phyloP scores from a whole-genome alignment of 306 rosid genomes.

The Pachyrhizus erosus region DNA sequence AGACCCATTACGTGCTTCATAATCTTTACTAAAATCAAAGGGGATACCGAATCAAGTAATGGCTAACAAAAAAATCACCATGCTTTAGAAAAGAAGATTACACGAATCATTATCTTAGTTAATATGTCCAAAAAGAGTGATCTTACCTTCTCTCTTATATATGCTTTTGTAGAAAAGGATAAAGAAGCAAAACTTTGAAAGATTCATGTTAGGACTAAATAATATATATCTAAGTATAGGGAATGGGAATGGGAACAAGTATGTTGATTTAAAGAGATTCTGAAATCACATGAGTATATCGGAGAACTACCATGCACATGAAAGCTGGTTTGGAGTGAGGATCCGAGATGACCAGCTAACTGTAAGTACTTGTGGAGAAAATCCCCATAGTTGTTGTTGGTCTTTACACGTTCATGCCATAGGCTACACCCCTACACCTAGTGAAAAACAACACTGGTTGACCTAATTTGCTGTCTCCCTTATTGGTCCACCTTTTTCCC shows the following conservation, averaged over 20 bases:
- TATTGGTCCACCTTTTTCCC: background rate
- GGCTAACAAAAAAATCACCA: conserved; percentile 52
- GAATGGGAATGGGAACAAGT: background rate
- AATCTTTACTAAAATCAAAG: conserved; percentile 43
- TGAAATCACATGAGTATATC: background rate
- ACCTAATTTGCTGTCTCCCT: conserved; percentile 21
- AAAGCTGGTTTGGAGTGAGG: background rate
- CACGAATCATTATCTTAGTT: conserved; percentile 34
- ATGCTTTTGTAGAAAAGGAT: background rate
- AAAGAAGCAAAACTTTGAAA: conserved; percentile 20
- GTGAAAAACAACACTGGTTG: background rate
- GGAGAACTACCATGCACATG: conserved; percentile 9
- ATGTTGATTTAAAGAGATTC: conserved; percentile 27
- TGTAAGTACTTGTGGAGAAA: no score
- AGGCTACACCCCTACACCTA: background rate
- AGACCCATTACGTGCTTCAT: conserved; percentile 19
- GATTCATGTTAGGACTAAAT: background rate
- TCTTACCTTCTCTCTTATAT: background rate
- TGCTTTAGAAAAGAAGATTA: conserved; percentile 42
- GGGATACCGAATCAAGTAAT: conserved; percentile 53
- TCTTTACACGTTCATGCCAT: conserved; percentile 7
- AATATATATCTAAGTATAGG: background rate
- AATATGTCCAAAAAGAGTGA: conserved; percentile 39
- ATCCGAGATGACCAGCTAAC: no score
- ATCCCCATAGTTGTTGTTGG: background rate